A percentile compares a stretch with the other conserved stretches of the same genome.
phyloP scores from a whole-genome alignment of 139 green algal species.

The Pseudopediastrum boryanum region DNA sequence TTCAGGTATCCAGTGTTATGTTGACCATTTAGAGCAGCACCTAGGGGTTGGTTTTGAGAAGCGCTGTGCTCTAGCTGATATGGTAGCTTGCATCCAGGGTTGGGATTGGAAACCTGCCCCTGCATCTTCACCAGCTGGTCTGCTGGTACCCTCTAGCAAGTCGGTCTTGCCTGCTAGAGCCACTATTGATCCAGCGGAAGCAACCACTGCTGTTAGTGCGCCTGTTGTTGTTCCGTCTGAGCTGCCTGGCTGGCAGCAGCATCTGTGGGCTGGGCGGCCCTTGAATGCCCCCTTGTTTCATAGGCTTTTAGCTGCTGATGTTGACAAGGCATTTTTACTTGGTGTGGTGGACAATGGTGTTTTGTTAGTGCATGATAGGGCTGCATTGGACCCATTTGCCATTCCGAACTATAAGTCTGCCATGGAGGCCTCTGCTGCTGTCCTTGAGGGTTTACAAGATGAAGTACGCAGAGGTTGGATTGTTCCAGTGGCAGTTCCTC shows the following conservation, averaged over 20 bases:
- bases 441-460: neutral
- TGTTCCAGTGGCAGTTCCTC: neutral
- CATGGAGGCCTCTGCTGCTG: neutral
- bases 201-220: neutral
- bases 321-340: neutral
- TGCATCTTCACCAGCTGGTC: neutral
- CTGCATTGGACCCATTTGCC: neutral
- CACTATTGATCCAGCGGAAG: neutral
- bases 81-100: neutral
- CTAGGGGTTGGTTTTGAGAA: conserved; percentile 3
- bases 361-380: neutral
- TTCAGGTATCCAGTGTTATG: neutral
- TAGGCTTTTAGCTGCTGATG: neutral
- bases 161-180: neutral
- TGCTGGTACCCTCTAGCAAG: neutral
- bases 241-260: neutral
- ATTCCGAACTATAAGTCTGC: conserved; percentile 1
- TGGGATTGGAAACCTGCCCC: conserved; percentile 1
- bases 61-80: neutral
- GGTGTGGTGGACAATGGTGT: conserved; percentile 1
- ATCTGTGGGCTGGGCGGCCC: neutral
- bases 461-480: neutral
- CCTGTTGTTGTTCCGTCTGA: neutral
- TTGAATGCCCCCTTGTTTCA: neutral
- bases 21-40: neutral